Percentiles rank a stretch among this genome's conserved stretches.
These are phyloP conservation scores for Diaporthe caulivora DNA, from an alignment of 2,329 filamentous ascomycete species.

Conservation along the genomic window DNA sequence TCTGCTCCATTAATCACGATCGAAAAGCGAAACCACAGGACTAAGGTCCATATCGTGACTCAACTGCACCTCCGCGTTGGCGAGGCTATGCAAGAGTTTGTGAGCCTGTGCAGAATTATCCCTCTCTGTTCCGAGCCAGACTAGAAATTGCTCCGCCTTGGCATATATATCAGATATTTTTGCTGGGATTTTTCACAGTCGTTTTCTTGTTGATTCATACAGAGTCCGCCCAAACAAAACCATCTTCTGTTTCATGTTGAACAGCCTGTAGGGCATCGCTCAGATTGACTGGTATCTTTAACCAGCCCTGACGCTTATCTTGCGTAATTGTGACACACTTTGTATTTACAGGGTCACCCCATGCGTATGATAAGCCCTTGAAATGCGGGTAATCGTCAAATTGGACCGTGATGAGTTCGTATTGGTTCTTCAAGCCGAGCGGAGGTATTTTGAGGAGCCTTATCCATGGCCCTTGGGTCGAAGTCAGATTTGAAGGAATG, in stretches of 20 bases:
- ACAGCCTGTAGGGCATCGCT: neutral
- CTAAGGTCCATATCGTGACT: neutral
- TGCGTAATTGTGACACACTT: neutral
- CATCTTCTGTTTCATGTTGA: neutral
- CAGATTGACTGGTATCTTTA: constrained; percentile 6
- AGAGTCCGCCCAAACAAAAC: constrained; percentile 26
- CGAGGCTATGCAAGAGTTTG: neutral
- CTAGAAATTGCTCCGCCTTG: neutral
- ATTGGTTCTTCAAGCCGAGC: neutral
- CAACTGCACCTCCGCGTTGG: neutral
- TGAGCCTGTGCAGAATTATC: neutral
- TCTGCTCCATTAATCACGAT: constrained; percentile 21
- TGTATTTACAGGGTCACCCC: constrained; percentile 5
- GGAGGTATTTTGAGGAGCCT: neutral
- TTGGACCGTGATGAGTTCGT: neutral
- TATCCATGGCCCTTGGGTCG: neutral
- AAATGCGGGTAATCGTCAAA: neutral
- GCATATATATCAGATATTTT: constrained; percentile 12
- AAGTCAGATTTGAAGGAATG: neutral
- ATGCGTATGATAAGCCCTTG: constrained; percentile 30
- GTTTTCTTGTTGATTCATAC: constrained; percentile 30
- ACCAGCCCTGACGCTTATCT: neutral
- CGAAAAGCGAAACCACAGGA: constrained; percentile 11
- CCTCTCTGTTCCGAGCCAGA: constrained; percentile 11
- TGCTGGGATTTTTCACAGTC: constrained; percentile 4